Percentiles rank a stretch among this genome's conserved stretches.
Conservation (phyloP, 2,329 filamentous ascomycete species). For the Fusarium falciforme region DNA sequence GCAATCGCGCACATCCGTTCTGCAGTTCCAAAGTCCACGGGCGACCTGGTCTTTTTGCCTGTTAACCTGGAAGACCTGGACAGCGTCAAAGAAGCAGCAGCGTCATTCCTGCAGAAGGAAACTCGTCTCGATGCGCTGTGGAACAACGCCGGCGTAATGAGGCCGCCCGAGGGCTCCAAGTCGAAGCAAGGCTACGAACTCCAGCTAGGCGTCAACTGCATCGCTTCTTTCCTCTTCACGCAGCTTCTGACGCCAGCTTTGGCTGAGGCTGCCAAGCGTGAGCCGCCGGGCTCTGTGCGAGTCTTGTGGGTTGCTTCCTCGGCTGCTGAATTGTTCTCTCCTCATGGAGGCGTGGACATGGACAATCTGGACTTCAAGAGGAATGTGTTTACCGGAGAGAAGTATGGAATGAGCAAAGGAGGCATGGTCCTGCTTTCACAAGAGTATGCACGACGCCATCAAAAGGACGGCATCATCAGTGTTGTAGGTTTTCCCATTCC, state of each 20-base stretch:
- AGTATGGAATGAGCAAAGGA: constrained; percentile 44
- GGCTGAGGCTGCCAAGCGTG: constrained; percentile 43
- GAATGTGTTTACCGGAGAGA: constrained; percentile 14
- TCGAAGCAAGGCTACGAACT: constrained; percentile 54
- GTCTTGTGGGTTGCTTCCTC: constrained; percentile 45
- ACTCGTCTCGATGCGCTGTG: constrained; percentile 55
- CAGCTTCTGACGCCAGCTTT: constrained; percentile 42
- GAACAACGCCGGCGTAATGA: constrained; percentile 57
- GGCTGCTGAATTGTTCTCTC: neutral
- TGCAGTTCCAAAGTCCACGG: constrained; percentile 45
- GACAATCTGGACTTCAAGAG: constrained; percentile 38
- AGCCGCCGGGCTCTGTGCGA: constrained; percentile 43
- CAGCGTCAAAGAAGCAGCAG: constrained; percentile 52
- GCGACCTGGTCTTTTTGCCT: constrained; percentile 49
- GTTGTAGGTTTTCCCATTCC: neutral
- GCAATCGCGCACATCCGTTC: constrained; percentile 56
- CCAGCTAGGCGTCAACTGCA: constrained; percentile 54
- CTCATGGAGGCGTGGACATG: constrained; percentile 2
- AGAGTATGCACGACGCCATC: constrained; percentile 41
- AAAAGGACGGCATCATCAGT: constrained; percentile 13
- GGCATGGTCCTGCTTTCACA: constrained; percentile 38
- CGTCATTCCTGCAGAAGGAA: constrained; percentile 51
- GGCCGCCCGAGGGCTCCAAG: constrained; percentile 49
- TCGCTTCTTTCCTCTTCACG: constrained; percentile 54
- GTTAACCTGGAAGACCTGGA: constrained; percentile 56